Percentiles rank a stretch among this genome's conserved stretches.
phyloP scores from a whole-genome alignment of 2,329 filamentous ascomycete species.

The Calonectria naviculata region DNA sequence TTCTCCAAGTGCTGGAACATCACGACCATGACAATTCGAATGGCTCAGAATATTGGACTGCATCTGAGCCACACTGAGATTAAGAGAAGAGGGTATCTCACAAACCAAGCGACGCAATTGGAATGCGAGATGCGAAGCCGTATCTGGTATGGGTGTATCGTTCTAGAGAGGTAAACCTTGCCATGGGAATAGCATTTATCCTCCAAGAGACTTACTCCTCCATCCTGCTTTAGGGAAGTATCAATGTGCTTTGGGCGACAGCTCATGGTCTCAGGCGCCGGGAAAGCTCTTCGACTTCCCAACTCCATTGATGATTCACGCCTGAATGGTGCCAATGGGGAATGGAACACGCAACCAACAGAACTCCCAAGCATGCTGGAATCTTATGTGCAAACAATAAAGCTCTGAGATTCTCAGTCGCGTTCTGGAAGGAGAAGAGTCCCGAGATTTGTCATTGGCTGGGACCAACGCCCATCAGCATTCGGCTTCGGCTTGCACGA shows the following conservation, averaged over 20 bases:
- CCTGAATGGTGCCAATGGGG: not conserved
- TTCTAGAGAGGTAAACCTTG: not conserved
- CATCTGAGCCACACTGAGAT: not conserved
- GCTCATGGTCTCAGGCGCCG: not conserved
- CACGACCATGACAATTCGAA: not conserved
- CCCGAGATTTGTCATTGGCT: not conserved
- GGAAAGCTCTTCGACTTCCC: not conserved
- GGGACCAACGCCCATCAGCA: not conserved
- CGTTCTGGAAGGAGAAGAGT: not conserved
- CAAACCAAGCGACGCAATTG: not conserved
- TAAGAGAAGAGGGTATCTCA: not conserved
- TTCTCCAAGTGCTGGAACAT: not conserved
- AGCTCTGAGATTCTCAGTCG: not conserved
- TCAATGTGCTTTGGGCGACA: not conserved
- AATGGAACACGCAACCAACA: not conserved
- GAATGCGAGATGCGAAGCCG: not conserved
- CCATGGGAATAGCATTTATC: not conserved
- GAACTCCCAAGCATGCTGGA: not conserved
- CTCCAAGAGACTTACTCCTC: not conserved
- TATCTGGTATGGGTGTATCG: not conserved
- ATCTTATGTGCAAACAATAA: not conserved
- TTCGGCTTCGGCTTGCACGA: not conserved
- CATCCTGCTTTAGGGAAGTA: not conserved
- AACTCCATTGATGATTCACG: not conserved
- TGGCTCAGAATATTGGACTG: not conserved